Base-by-base conservation (phyloP, 2,329 filamentous ascomycete genomes). In the Pseudocercospora fijiensis region DNA sequence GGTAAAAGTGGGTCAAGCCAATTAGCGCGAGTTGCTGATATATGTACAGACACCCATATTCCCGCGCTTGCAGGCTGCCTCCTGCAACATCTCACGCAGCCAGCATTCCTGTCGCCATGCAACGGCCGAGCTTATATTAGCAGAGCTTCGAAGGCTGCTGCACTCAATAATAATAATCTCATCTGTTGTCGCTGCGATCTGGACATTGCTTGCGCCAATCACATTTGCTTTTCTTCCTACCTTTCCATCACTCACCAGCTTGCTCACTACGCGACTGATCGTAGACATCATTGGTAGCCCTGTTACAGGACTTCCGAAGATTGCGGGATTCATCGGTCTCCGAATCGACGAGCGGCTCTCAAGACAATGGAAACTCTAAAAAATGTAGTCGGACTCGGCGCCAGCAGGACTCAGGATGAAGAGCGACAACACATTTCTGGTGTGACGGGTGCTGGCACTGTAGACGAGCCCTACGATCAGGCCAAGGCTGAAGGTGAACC, bases 321-420 rank as follows among this genome's bases (percentile, higher is more conserved):
- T 18, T 0, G 10, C 22, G 51, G 51, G 11, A 56, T 27, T n/a
- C 45, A 5, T 56, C 28, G n/a, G 18, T 18, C 9, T 37, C 53
- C n/a, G 28, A 37, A 20, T 10, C 13, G 27, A 37, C 30, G 11
- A 18, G 16, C 28, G 13, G 11, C n/a, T 10, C 28, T 37, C 16
- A n/a, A 56, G 53, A 37, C 30, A 26, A 64, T 64, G 62, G 62
- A 64, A 64, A 64, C 37, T 27, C 43, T 60, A 30, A 64, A 64
- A 45, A 57, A 43, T 47, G 58, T 59, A 27, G 41, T 60, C 20
- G 62, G 62, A 20, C 28, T 60, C 47, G 52, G 62, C 41, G 41
- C 57, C 26, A 57, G 43, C 10, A 57, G 26, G 16, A 60, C 62
- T 24, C 47, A 65, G 4, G 60, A 51, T 18, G 27, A 28, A 27